Percentiles rank a stretch among this genome's conserved stretches.
These are phyloP conservation scores for Spergularia azorica DNA, from an alignment of 179 eudicot genomes.

Conservation along the genomic window DNA sequence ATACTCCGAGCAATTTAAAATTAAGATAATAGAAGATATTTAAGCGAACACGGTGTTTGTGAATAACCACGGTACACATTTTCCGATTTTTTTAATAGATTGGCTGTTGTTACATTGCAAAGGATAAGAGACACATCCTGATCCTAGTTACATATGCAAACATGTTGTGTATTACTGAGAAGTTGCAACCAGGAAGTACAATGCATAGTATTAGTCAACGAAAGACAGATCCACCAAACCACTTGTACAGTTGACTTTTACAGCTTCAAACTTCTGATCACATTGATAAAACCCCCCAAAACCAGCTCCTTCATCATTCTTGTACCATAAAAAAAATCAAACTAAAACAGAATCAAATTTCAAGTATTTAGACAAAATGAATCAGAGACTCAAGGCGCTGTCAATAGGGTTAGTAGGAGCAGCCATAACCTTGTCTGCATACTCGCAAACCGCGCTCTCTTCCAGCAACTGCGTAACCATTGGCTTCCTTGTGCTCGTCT, in stretches of 20 bases:
- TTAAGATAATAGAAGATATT: too few relatives aligned
- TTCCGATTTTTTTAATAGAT: background rate
- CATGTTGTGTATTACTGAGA: background rate
- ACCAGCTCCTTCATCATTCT: background rate
- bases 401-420: conserved; percentile 70
- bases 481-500: conserved; percentile 61
- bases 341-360: background rate
- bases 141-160: background rate
- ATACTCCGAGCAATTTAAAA: too few relatives aligned
- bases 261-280: too few relatives aligned
- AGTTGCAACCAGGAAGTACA: background rate
- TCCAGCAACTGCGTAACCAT: conserved; percentile 47
- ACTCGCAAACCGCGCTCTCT: conserved; percentile 54
- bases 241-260: conserved; percentile 24
- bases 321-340: background rate
- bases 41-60: too few relatives aligned
- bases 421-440: conserved; percentile 70
- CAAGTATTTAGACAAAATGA: conserved; percentile 35
- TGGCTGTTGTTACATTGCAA: background rate
- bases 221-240: conserved; percentile 29
- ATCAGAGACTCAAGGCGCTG: conserved; percentile 50
- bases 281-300: too few relatives aligned
- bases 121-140: background rate
- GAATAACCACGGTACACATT: too few relatives aligned
- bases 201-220: conserved; percentile 19